These are phyloP conservation scores for Saraca asoca DNA, from an alignment of 331 rosid species.

Conservation along the genomic window DNA sequence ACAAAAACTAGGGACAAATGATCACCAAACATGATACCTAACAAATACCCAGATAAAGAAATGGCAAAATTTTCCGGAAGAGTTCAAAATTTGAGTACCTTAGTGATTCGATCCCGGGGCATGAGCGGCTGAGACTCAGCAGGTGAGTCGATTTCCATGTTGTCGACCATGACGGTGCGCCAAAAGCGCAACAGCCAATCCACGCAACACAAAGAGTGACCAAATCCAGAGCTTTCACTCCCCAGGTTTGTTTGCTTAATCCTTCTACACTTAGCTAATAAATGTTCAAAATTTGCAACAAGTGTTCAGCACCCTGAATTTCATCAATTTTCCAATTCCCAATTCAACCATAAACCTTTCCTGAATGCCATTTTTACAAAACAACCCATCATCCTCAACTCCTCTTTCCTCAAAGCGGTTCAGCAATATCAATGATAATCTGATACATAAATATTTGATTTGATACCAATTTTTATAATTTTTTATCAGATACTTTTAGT, in stretches of 20 bases:
- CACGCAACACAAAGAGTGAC: constrained; percentile 57
- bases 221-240: constrained; percentile 50
- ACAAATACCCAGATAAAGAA: background rate
- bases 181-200: constrained; percentile 55
- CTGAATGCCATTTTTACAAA: no score
- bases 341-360: background rate
- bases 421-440: no score
- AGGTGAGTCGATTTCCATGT: constrained; percentile 71
- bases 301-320: constrained; percentile 38
- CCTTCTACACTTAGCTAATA: constrained; percentile 5
- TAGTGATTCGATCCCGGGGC: constrained; percentile 69
- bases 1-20: background rate
- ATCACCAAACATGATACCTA: background rate
- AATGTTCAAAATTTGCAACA: background rate
- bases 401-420: no score
- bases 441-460: no score
- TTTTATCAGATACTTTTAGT: no score
- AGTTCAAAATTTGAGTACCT: background rate
- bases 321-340: constrained; percentile 16
- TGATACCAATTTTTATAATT: no score
- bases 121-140: constrained; percentile 46
- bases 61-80: background rate
- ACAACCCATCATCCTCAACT: no score
- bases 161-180: constrained; percentile 52
- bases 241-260: constrained; percentile 53